Evolutionary conservation across 371 early-diverging fungal genomes (phyloP), one percentile per base, ranked within the genome.

Genomic region (Parasitella parasitica): DNA sequence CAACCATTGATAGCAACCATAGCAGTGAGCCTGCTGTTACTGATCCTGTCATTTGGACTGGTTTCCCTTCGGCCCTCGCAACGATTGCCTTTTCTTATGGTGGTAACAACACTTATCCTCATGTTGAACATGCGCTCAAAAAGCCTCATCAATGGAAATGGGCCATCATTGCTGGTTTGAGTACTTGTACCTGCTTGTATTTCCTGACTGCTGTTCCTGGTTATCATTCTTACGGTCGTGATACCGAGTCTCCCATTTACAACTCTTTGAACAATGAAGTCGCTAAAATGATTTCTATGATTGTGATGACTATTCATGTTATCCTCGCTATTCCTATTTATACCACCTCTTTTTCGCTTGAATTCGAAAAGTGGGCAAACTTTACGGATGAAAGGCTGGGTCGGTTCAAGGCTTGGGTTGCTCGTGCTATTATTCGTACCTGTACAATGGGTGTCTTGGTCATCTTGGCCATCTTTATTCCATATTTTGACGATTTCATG

Each of bases 261-360:
- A 67, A 81, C 59, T 88, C 84, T 60, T 75, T 96, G 37, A 88
- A 89, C n/a, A 62, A 72, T 5, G 91, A 89, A 6, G 67, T 84
- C 27, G 79, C 83, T 16, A 77, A 86, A 24, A 82, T 78, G 6
- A 66, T 86, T 35, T 84, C 93, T 24, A 87, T 89, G 66, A 87
- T 88, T 55, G 86, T 94, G 66, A 89, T 94, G 73, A 91, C 93
- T 0, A 84, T 89, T 32, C 95, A 94, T 68, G 93, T 94, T 49
- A 75, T 94, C 18, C 73, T 94, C n/a, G 94, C 95, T 37, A 89
- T 91, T 55, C 96, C 95, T 2, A 86, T 94, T 24, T 85, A 92
- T 61, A 76, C 93, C 50, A 91, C 92, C 4, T 87, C 94, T 6
- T 92, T 96, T 63, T 87, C 92, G 34, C 73, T 88, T 24, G 90